phyloP scores from a whole-genome alignment of 768 basidiomycete genomes.

The Boletus rufocinnamomeus region DNA sequence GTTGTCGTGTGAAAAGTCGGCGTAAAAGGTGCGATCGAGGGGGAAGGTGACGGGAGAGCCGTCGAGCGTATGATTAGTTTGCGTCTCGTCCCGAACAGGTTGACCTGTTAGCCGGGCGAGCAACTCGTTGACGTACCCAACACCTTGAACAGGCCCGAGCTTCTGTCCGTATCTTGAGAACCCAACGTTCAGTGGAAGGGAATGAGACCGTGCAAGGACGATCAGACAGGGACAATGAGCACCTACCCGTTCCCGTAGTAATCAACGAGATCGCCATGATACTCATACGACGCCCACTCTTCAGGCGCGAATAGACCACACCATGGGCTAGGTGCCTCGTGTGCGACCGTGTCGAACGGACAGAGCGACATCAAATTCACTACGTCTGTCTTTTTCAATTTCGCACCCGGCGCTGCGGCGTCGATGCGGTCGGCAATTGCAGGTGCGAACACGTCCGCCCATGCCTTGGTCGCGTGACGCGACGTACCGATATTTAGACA shows the following conservation, averaged over 20 bases:
- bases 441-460: slow-evolving; percentile 54
- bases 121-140: slow-evolving; percentile 86
- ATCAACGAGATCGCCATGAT: slow-evolving; percentile 67
- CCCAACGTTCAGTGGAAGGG: background rate
- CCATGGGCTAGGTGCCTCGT: slow-evolving; percentile 60
- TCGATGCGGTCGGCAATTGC: slow-evolving; percentile 61
- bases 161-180: slow-evolving; percentile 58
- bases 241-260: slow-evolving; percentile 73
- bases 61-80: slow-evolving; percentile 76
- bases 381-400: too few relatives aligned
- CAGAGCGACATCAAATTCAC: too few relatives aligned
- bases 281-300: slow-evolving; percentile 68
- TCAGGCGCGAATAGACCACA: slow-evolving; percentile 61
- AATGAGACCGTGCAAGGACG: too few relatives aligned
- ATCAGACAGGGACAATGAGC: too few relatives aligned
- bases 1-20: slow-evolving; percentile 87
- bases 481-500: slow-evolving; percentile 56
- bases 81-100: slow-evolving; percentile 67
- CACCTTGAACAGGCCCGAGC: slow-evolving; percentile 74
- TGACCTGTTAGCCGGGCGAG: slow-evolving; percentile 68
- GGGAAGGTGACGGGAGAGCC: slow-evolving; percentile 68
- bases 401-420: slow-evolving; percentile 11
- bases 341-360: too few relatives aligned
- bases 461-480: slow-evolving; percentile 43
- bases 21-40: slow-evolving; percentile 61